phyloP scores from a whole-genome alignment of 1,284 basidiomycete species.

The Naganishia sp. region DNA sequence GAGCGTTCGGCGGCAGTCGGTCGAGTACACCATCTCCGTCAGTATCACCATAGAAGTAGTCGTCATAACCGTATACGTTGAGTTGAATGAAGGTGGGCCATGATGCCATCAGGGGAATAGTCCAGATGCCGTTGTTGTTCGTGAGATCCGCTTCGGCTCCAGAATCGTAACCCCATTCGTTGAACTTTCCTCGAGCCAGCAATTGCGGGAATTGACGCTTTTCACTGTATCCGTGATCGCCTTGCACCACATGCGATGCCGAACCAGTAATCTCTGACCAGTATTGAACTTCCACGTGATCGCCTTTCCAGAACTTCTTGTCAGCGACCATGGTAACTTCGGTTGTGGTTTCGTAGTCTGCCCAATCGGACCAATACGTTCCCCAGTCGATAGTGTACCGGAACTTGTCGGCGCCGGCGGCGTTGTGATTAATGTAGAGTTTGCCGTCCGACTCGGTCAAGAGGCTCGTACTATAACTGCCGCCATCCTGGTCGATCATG shows the following conservation, averaged over 20 bases:
- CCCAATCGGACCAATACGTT: constrained; percentile 78
- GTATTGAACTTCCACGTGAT: constrained; percentile 86
- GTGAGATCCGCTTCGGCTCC: constrained; percentile 70
- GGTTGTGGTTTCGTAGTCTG: constrained; percentile 70
- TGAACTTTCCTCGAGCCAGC: constrained; percentile 81
- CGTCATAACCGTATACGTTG: constrained; percentile 82
- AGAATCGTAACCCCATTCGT: constrained; percentile 83
- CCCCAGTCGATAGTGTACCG: constrained; percentile 84
- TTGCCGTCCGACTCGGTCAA: constrained; percentile 64
- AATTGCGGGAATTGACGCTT: constrained; percentile 80
- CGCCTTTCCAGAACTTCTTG: constrained; percentile 73
- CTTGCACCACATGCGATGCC: constrained; percentile 69
- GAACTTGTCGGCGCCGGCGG: constrained; percentile 81
- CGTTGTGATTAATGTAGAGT: constrained; percentile 75
- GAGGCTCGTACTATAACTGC: constrained; percentile 66
- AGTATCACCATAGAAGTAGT: constrained; percentile 85
- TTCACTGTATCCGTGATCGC: constrained; percentile 65
- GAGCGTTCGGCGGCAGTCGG: constrained; percentile 82
- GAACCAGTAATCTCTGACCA: constrained; percentile 70
- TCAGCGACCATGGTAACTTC: constrained; percentile 35
- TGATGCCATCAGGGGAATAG: constrained; percentile 67
- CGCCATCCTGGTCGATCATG: constrained; percentile 72
- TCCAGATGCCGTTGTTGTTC: constrained; percentile 59
- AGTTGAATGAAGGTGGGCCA: constrained; percentile 87
- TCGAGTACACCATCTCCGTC: constrained; percentile 84